A percentile compares a stretch with the other conserved stretches of the same genome.
These are phyloP conservation scores for Phellopilus nigrolimitatus DNA, from an alignment of 1,284 basidiomycete species.

Conservation along the genomic window DNA sequence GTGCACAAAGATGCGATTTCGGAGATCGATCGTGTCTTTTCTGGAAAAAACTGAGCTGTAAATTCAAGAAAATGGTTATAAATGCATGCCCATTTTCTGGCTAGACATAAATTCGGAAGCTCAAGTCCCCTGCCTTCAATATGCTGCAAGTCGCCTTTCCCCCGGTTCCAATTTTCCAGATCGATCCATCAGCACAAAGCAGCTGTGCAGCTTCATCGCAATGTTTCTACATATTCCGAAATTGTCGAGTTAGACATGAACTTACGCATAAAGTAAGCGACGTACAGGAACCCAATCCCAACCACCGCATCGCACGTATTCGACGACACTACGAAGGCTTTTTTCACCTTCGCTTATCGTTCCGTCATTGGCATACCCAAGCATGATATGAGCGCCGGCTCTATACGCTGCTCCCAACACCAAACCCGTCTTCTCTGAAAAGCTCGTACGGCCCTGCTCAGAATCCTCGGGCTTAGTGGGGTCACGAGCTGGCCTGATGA, in stretches of 20 bases:
- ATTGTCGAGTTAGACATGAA: conserved; percentile 12
- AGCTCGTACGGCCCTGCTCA: conserved; percentile 37
- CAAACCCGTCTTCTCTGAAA: conserved; percentile 43
- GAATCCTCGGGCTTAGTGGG: conserved; percentile 42
- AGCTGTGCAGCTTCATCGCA: conserved; percentile 55
- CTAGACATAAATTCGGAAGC: conserved; percentile 11
- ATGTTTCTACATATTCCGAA: conserved; percentile 37
- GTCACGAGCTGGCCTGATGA: conserved; percentile 79
- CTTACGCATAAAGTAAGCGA: conserved; percentile 22
- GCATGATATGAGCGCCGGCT: conserved; percentile 63
- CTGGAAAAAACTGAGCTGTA: too few relatives aligned
- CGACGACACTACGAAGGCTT: conserved; percentile 28
- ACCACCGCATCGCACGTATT: conserved; percentile 69
- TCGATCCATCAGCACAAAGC: conserved; percentile 71
- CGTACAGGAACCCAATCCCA: conserved; percentile 85
- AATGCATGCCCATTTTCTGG: not conserved
- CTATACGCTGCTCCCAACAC: conserved; percentile 67
- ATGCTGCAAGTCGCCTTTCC: conserved; percentile 48
- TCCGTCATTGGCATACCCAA: conserved; percentile 53
- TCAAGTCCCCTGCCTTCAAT: not conserved
- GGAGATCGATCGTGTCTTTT: conserved; percentile 48
- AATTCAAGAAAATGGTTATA: too few relatives aligned
- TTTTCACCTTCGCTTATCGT: conserved; percentile 19
- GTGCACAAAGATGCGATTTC: conserved; percentile 68
- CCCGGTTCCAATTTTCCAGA: conserved; percentile 51